A percentile compares a stretch with the other conserved stretches of the same genome.
These are phyloP conservation scores for Yarrowia sp. DNA, from an alignment of 805 yeast species.

Conservation along the genomic window DNA sequence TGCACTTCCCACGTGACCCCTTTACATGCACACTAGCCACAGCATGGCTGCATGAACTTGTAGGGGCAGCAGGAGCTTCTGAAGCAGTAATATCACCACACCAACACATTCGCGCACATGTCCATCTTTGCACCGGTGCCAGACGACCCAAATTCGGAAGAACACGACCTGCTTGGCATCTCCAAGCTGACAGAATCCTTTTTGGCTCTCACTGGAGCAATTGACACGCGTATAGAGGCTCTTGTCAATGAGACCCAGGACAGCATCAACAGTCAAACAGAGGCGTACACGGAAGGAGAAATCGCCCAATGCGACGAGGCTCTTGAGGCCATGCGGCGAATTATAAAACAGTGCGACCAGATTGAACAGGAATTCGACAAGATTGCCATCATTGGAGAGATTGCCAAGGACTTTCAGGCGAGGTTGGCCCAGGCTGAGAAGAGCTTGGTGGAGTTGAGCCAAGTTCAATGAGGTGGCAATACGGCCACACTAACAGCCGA, in stretches of 20 bases:
- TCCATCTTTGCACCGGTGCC: constrained; percentile 18
- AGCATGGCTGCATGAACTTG: neutral
- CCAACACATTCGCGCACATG: neutral
- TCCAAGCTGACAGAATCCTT: constrained; percentile 2
- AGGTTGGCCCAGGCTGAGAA: neutral
- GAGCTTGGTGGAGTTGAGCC: neutral
- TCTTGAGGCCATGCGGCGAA: constrained; percentile 41
- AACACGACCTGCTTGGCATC: constrained; percentile 12
- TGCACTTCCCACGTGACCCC: constrained; percentile 1
- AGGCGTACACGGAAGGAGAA: constrained; percentile 24
- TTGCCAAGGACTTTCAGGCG: constrained; percentile 42
- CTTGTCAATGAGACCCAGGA: constrained; percentile 29
- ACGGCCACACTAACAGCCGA: no score
- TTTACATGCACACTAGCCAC: neutral
- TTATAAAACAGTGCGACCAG: constrained; percentile 45
- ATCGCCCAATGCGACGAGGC: constrained; percentile 29
- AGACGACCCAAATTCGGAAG: constrained; percentile 1
- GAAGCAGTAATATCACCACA: neutral
- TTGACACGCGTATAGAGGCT: constrained; percentile 27
- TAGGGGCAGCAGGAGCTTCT: neutral
- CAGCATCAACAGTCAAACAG: constrained; percentile 26
- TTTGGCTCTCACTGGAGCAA: neutral
- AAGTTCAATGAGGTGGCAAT: neutral
- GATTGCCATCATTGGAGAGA: constrained; percentile 49
- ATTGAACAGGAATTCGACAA: constrained; percentile 53